Evolutionary conservation across 2,329 filamentous ascomycete species (phyloP).

Genomic region (Beauveria caledonica): DNA sequence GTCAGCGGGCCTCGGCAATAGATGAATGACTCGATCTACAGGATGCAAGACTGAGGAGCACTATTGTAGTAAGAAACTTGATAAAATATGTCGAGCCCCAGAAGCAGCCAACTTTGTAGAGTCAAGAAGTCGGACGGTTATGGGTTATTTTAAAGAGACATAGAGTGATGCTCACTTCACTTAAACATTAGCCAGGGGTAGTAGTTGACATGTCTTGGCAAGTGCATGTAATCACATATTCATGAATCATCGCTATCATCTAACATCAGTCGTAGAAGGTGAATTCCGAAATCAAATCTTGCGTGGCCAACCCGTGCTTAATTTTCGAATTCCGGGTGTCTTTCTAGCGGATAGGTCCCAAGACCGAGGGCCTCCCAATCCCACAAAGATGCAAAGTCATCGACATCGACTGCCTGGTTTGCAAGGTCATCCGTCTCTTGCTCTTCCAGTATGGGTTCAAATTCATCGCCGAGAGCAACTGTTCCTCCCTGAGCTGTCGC

Average conservation of each 20-base stretch:
- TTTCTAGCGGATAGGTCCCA: not conserved
- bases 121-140: too few species aligned
- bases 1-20: constrained; percentile 7
- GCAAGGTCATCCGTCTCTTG: not conserved
- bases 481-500: not conserved
- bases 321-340: not conserved
- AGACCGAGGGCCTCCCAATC: constrained; percentile 7
- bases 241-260: too few species aligned
- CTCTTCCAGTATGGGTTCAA: not conserved
- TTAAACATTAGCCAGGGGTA: too few species aligned
- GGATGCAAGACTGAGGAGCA: not conserved
- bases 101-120: too few species aligned
- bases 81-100: not conserved
- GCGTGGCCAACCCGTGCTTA: not conserved
- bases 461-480: not conserved
- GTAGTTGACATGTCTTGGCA: not conserved
- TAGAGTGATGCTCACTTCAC: not conserved
- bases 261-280: not conserved
- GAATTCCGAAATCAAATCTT: not conserved
- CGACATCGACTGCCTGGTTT: not conserved
- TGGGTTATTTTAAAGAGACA: not conserved
- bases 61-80: not conserved
- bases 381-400: constrained; percentile 5
- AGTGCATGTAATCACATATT: not conserved
- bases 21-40: not conserved